Conservation (phyloP, 768 basidiomycete genomes). For the Steccherinum ochraceum region DNA sequence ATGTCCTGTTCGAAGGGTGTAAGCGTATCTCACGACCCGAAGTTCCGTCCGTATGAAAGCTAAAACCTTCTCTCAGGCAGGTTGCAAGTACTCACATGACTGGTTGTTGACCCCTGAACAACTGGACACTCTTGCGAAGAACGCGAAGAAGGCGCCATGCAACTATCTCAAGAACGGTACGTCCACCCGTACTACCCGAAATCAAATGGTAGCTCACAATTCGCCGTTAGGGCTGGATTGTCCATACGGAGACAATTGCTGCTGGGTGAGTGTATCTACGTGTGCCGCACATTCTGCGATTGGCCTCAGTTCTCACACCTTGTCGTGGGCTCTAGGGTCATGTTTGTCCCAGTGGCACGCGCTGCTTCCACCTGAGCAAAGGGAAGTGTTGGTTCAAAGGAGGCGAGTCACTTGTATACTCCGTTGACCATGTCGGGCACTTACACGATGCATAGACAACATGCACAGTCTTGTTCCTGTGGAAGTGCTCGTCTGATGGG, state of each 20-base stretch:
- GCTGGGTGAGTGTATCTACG: constrained; percentile 43
- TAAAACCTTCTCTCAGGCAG: constrained; percentile 15
- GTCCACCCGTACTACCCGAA: background rate
- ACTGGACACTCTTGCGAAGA: constrained; percentile 59
- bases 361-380: constrained; percentile 56
- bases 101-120: constrained; percentile 69
- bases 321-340: constrained; percentile 42
- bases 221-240: constrained; percentile 55
- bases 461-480: constrained; percentile 25
- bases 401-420: constrained; percentile 26
- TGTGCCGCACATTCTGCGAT: background rate
- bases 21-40: constrained; percentile 6
- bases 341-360: constrained; percentile 63
- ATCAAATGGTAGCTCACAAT: background rate
- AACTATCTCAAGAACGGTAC: constrained; percentile 77
- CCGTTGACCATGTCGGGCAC: background rate
- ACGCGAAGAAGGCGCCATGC: constrained; percentile 83
- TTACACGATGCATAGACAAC: constrained; percentile 24
- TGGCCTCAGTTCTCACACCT: background rate
- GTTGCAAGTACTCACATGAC: constrained; percentile 83
- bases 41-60: background rate
- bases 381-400: constrained; percentile 90
- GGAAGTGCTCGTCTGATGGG: constrained; percentile 3
- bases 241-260: constrained; percentile 70
- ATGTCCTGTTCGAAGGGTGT: constrained; percentile 77